Evolutionary conservation across 441 rosid species (phyloP), one percentile per base, ranked within the genome.

Genomic region (Syzygium syzygioides): DNA sequence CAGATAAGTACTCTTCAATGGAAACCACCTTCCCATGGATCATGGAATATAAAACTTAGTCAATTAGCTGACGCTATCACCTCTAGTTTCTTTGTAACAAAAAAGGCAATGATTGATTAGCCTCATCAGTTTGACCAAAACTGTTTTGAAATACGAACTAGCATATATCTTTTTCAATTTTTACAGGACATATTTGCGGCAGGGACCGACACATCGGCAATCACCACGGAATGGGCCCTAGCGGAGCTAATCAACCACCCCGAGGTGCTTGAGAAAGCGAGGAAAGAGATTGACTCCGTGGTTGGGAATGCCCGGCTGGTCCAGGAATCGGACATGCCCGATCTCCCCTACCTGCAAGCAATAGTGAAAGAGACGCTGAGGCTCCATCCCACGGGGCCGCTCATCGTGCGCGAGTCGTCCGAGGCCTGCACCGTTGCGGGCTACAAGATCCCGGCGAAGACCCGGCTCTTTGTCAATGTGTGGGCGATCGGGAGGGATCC

Each of bases 161-260:
- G 41, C n/a, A 54, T 76, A 6, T 50, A 7, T 32, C 60, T 6
- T 13, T 57, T 53, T 41, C 68, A 41, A 88, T 53, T 88, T 90
- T 66, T 32, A 54, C 90, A 92, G 97, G 94, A 95, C 68, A 88
- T 94, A 8, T 94, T 95, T 88, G 96, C 93, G 25, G 97, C 94
- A 28, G 96, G 98, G 85, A 95, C 95, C 23, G 97, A 96, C 85
- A 93, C 98, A 86, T 93, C 96, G 37, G 92, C 97, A 0, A 91
- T 89, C 30, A 90, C 97, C n/a, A 85, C 93, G 85, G 95, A 92
- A 52, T 95, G 98, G 98, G 98, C 95, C 41, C 64, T 95, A 8
- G 90, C 97, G 79, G 97, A 96, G 92, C 92, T 95, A 8, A 94
- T 95, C 50, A 95, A 94, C 91, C 91, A 95, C 87, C 97, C 97